These are phyloP conservation scores for Serpula lacrymans DNA, from an alignment of 768 basidiomycete species.

Conservation along the genomic window DNA sequence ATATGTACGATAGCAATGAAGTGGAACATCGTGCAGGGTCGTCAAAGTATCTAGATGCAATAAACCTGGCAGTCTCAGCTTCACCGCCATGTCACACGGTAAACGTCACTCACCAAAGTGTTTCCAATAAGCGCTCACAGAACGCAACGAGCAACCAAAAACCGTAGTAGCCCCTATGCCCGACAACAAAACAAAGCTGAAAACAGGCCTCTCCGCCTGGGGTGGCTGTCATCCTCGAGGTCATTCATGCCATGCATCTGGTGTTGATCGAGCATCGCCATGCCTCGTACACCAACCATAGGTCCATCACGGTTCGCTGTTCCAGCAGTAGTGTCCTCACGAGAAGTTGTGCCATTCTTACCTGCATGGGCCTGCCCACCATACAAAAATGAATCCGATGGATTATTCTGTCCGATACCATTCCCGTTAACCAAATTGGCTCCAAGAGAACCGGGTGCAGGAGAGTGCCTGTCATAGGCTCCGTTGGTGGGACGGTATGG, in stretches of 20 bases:
- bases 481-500: constrained; percentile 48
- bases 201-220: constrained; percentile 59
- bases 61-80: constrained; percentile 12
- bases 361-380: constrained; percentile 43
- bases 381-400: constrained; percentile 70
- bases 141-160: constrained; percentile 26
- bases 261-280: constrained; percentile 66
- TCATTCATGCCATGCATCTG: constrained; percentile 59
- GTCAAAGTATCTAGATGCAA: constrained; percentile 23
- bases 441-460: constrained; percentile 33
- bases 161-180: constrained; percentile 39
- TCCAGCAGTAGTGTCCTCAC: constrained; percentile 51
- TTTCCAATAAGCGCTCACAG: constrained; percentile 3
- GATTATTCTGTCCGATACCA: constrained; percentile 44
- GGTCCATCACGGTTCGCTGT: constrained; percentile 30
- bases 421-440: constrained; percentile 37
- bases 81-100: no score
- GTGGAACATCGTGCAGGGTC: constrained; percentile 30
- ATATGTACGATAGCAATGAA: constrained; percentile 31
- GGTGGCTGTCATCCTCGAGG: constrained; percentile 63
- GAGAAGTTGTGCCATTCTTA: constrained; percentile 49
- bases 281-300: constrained; percentile 42
- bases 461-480: constrained; percentile 58
- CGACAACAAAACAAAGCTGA: constrained; percentile 69
- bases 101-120: constrained; percentile 14